Base-by-base conservation (phyloP, 495 filamentous ascomycete species). In the Penicillium crystallinum region DNA sequence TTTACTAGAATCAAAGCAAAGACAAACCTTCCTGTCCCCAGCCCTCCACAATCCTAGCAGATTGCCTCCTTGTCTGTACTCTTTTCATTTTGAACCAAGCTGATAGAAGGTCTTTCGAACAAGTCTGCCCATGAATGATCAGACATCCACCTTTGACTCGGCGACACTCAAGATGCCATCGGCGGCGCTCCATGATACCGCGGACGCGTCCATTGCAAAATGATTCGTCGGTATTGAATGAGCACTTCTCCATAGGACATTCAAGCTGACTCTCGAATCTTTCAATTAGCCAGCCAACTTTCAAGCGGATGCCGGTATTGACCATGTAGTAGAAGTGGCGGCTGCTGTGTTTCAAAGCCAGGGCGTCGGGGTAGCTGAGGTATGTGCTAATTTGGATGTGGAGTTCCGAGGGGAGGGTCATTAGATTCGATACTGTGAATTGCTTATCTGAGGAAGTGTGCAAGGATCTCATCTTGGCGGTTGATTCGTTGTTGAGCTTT, bases 341-440 rank as follows among this genome's bases (percentile, higher is more conserved):
- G 54, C 64, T 79, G 23, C 76, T 80, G 61, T 87, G 83, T 54
- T 87, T 87, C 18, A 88, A 69, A 1, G 91, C 73, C 71, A 89
- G 59, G 74, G 85, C 64, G 86, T 91, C 72, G 61, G 91, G 65
- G 72, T 87, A 60, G 68, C 87, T 53, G 84, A 96, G 71, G 80
- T 90, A 55, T 64, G 88, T 58, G 83, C 91, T 75, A 79, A 96
- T 79, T 82, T 92, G 58, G 63, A 84, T 25, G 76, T 87, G 85
- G 23, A 88, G 76, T 59, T 88, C 85, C 19, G 81, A 73, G 2
- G 85, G 85, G 9, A 88, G 73, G 36, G 58, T 51, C 64, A 71
- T 68, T 1, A 79, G 56, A 7, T 31, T 47, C 6, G 51, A 18
- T 12, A 38, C 27, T 14, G 8, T 37, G 30, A 27, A n/a, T 3